Base-by-base conservation (phyloP, 1,139 yeast species). In the Barnettozyma hawaiiensis region DNA sequence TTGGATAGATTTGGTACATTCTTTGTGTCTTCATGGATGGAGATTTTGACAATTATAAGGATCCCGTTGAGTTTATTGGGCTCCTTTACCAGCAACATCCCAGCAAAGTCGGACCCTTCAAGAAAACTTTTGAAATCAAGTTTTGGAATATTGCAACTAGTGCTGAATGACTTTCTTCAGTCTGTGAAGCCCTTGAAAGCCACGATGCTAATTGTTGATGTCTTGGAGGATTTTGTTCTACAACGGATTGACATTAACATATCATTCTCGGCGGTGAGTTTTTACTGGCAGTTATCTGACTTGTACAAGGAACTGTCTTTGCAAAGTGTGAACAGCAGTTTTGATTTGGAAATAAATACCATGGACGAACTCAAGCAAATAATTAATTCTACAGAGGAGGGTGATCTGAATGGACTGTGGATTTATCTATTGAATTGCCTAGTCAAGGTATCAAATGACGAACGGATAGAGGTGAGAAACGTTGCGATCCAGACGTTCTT, bases 251-350 rank as follows among this genome's bases (percentile, higher is more conserved):
- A 89, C 52, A 64, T 90, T 52, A 92, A 92, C 58, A 85, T 87
- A 28, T 85, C 96, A 0, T 89, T 90, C 59, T 85, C 95, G 42
- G 81, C 96, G 0, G 85, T 89, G 8, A 85, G 96, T 54, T 85
- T 87, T 54, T 90, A 87, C 57, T 92, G 97, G 97, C 63, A 84
- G 27, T 76, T 90, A 8, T 84, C 96, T 52, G 97, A 90, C 58
- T 78, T 82, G 44, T 65, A 85, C 38, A 77, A 73, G 45, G 59
- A 61, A 7, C 49, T 55, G 10, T 37, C 40, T 2, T 23, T 46
- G 2, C 18, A 39, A 0, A 36, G 32, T 2, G 31, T 15, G n/a
- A 35, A 41, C 7, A 39, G 21, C 7, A 39, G 21, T 7, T 40
- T 27, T 21, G 42, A 43, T 21, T 20, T 24, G n/a, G 52, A 37